Conservation (phyloP, 768 basidiomycete genomes). For the Sutorius australiensis region DNA sequence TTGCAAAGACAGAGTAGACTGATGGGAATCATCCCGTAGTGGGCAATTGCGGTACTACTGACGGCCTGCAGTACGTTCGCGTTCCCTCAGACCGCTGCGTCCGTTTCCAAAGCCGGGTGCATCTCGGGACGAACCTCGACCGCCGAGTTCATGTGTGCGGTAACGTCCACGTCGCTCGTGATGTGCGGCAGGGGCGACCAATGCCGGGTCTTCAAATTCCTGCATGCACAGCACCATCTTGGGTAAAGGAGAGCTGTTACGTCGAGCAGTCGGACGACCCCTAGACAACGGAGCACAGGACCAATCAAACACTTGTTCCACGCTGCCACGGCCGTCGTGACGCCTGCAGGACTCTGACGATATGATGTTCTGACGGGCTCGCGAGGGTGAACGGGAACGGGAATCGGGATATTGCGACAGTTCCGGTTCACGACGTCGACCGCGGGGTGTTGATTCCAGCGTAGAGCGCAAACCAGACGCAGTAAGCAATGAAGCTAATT, state of each 20-base stretch:
- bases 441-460: conserved; percentile 47
- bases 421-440: conserved; percentile 44
- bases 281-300: conserved; percentile 37
- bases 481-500: conserved; percentile 35
- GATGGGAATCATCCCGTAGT: conserved; percentile 1
- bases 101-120: conserved; percentile 64
- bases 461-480: conserved; percentile 34
- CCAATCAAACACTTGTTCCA: conserved; percentile 48
- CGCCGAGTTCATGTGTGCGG: conserved; percentile 52
- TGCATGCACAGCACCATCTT: conserved; percentile 41
- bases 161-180: conserved; percentile 50
- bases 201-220: conserved; percentile 31
- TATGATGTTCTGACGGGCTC: conserved; percentile 23
- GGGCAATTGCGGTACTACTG: conserved; percentile 17
- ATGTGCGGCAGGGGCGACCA: conserved; percentile 19
- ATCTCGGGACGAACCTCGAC: conserved; percentile 35
- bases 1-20: not conserved
- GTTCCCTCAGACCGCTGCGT: conserved; percentile 57
- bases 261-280: conserved; percentile 47
- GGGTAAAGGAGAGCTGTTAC: conserved; percentile 57
- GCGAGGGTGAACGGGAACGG: conserved; percentile 41
- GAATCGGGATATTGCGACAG: conserved; percentile 35
- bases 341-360: conserved; percentile 13
- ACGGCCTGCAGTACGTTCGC: conserved; percentile 33
- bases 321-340: conserved; percentile 31